Conservation (phyloP, 2,329 filamentous ascomycete species). For the Talaromyces pinophilus region DNA sequence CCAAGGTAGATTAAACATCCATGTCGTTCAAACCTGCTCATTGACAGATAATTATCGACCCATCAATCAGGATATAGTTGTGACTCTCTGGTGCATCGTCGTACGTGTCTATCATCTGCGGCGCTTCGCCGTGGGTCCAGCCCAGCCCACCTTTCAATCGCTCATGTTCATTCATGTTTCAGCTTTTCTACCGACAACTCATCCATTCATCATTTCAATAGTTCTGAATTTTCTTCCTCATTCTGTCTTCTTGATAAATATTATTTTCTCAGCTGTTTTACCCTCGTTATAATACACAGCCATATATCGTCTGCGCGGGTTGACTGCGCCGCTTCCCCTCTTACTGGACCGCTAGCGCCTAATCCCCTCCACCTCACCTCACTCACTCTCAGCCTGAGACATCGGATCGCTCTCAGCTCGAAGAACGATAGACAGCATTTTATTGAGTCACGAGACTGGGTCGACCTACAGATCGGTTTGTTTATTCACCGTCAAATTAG, state of each 20-base stretch:
- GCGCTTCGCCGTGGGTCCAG: constrained; percentile 22
- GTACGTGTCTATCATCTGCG: constrained; percentile 7
- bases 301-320: neutral
- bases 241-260: neutral
- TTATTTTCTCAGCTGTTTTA: neutral
- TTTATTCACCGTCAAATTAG: neutral
- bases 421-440: neutral
- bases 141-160: constrained; percentile 11
- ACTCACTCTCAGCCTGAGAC: constrained; percentile 8
- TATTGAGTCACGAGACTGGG: neutral
- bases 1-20: neutral
- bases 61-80: neutral
- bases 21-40: neutral
- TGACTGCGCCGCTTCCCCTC: constrained; percentile 16
- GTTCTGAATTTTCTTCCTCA: neutral
- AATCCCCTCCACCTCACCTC: neutral
- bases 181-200: neutral
- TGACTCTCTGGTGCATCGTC: neutral
- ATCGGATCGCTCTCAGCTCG: neutral
- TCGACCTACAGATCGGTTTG: neutral
- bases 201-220: neutral
- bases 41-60: neutral
- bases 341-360: constrained; percentile 11
- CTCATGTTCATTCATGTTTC: neutral
- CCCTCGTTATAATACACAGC: neutral